Base-by-base conservation (phyloP, 345 rosid species). In the Bruguiera gymnorhiza region DNA sequence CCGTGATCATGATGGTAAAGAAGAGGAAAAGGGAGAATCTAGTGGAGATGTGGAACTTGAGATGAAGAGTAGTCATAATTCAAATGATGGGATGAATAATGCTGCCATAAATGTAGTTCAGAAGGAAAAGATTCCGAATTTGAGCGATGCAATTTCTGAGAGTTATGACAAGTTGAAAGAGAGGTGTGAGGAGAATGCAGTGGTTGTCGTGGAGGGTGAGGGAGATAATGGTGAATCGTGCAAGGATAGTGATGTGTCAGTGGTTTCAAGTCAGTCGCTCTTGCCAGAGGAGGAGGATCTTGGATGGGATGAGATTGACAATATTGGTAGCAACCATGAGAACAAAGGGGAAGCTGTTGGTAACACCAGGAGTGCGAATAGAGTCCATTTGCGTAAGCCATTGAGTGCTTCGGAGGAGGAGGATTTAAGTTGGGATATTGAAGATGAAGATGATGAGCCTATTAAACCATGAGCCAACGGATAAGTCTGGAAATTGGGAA, bases 251-350 rank as follows among this genome's bases (percentile, higher is more conserved):
- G 97, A 89, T 67, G 60, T 85, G 48, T 86, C 97, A 0, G 83
- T 88, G 65, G 85, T 87, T 27, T 90, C 96, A 0, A 88, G 79
- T 43, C 91, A 84, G 67, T 84, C 85, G 0, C 85, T 88, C 0
- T 64, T 80, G 76, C 79, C 73, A 0, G 96, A 84, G 74, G 88
- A 66, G 24, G 95, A 84, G 63, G 98, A 87, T 58, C 83, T 89
- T 24, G 90, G 92, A 23, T 90, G 98, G 98, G 92, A 90, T 76
- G 83, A 85, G 79, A 83, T 93, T 63, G 98, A 89, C 69, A 93
- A 87, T 68, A 73, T 78, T 18, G 79, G 74, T 29, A 81, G 84
- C 78, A 76, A 73, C 72, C 85, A 84, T 39, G 89, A 73, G 64
- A 69, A 60, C 53, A 83, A 73, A 51, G 78, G 69, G 60, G 75